Evolutionary conservation across 768 basidiomycete species (phyloP), one percentile per base, ranked within the genome.

Genomic region (Melanogaster broomeanus): DNA sequence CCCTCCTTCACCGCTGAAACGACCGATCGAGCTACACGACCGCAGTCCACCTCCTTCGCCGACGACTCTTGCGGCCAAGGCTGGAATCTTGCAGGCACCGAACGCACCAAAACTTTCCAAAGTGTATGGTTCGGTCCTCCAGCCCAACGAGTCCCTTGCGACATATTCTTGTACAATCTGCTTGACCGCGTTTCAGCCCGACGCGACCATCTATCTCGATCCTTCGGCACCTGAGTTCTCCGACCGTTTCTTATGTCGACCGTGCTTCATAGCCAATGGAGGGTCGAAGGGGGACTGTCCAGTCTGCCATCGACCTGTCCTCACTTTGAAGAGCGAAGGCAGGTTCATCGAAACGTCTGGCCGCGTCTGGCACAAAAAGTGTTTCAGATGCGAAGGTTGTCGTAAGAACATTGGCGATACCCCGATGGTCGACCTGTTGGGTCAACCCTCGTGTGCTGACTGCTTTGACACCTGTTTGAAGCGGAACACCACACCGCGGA

Each of bases 181-280:
- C 63, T 71, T 74, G 15, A 67, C 75, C 0, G 72, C 76, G 10
- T 93, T 93, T 61, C 80, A 83, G 31, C 90, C 90, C 3, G 90
- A 93, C 65, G 82, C 87, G 19, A 93, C 91, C 27, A 90, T 93
- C 53, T 93, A 90, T 62, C 91, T 91, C 1, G 85, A 91, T 60
- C 87, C 86, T 34, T 60, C 55, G 15, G 18, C 48, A 30, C 41
- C 51, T 34, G 53, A 47, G 16, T 46, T 44, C 22, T 42, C 61
- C 58, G 72, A 72, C n/a, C 78, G 80, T 3, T 93, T 90, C 66
- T 72, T 92, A 15, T 93, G 91, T 66, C 80, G 82, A 24, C 70
- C 80, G 21, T 93, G 91, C 65, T 93, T 90, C 61, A 74, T 77
- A 21, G 55, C 65, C 27, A 84, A 85, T 51, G 90, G 90, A 25